phyloP scores from a whole-genome alignment of 2,329 filamentous ascomycete genomes.

The Leptographium flavum region DNA sequence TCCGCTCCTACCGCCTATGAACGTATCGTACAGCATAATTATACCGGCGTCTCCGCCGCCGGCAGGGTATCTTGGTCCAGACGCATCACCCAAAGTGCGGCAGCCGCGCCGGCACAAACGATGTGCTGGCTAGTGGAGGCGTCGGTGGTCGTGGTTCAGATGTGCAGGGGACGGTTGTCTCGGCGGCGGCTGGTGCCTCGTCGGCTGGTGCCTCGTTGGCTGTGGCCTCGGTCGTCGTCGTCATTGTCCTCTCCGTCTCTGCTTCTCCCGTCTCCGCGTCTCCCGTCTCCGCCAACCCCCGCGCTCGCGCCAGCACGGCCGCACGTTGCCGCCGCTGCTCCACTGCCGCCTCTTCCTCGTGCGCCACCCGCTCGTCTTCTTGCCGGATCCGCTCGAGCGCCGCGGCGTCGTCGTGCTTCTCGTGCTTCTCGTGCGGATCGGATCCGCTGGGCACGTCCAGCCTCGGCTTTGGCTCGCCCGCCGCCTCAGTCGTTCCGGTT shows the following conservation, averaged over 20 bases:
- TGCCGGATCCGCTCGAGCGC: slow-evolving; percentile 36
- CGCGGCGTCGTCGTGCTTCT: slow-evolving; percentile 18
- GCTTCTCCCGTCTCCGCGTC: no score
- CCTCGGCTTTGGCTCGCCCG: no score
- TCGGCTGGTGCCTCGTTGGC: neutral
- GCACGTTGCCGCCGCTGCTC: slow-evolving; percentile 39
- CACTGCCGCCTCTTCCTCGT: slow-evolving; percentile 38
- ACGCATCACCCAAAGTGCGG: slow-evolving; percentile 32
- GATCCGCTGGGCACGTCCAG: slow-evolving; percentile 25
- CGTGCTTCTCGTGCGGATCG: slow-evolving; percentile 12
- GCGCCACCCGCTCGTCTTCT: slow-evolving; percentile 36
- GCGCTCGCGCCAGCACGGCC: slow-evolving; percentile 32
- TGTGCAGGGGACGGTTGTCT: no score
- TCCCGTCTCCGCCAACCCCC: slow-evolving; percentile 29
- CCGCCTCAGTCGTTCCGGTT: no score
- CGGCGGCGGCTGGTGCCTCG: neutral
- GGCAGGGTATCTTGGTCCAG: neutral
- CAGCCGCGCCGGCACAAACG: slow-evolving; percentile 43
- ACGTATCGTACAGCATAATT: no score
- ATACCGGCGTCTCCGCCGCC: neutral
- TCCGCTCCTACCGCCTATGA: no score
- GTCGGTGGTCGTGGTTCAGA: neutral
- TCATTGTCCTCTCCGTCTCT: slow-evolving; percentile 10
- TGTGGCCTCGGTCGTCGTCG: neutral
- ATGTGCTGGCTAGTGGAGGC: slow-evolving; percentile 4